These are phyloP conservation scores for Ganoderma lingzhi DNA, from an alignment of 1,284 basidiomycete genomes.

Conservation along the genomic window DNA sequence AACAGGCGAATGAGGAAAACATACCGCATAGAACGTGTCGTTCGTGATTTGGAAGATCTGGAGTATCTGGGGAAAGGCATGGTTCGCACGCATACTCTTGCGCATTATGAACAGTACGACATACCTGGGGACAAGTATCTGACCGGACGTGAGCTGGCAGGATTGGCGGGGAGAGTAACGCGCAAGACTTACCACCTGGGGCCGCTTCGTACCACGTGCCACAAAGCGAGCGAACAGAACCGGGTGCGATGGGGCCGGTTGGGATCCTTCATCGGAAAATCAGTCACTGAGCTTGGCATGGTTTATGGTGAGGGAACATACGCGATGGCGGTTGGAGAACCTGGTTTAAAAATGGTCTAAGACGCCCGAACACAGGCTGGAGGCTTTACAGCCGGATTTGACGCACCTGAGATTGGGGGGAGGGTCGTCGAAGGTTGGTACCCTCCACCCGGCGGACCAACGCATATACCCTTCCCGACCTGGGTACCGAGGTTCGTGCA, in stretches of 20 bases:
- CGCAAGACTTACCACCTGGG: not conserved
- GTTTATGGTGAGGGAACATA: not conserved
- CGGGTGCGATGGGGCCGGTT: not conserved
- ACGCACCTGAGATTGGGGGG: not conserved
- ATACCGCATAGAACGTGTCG: not conserved
- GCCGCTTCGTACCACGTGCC: slow-evolving; percentile 1
- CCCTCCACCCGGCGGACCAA: slow-evolving; percentile 18
- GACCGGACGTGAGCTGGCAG: not conserved
- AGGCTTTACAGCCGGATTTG: too few species aligned
- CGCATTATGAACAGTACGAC: not conserved
- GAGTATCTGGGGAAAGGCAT: not conserved
- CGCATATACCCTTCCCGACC: slow-evolving; percentile 18
- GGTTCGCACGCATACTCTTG: not conserved
- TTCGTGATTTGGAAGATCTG: not conserved
- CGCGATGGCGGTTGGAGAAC: not conserved
- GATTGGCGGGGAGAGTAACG: too few species aligned
- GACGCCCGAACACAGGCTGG: too few species aligned
- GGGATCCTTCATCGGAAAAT: not conserved
- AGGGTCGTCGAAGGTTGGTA: slow-evolving; percentile 16
- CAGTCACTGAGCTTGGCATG: not conserved
- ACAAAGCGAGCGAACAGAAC: not conserved
- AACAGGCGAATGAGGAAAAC: not conserved
- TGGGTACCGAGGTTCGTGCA: slow-evolving; percentile 12
- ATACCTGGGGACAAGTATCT: not conserved
- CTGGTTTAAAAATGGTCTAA: too few species aligned